phyloP scores from a whole-genome alignment of 108 stramenopile genomes.

The Discostella stelligeroides region DNA sequence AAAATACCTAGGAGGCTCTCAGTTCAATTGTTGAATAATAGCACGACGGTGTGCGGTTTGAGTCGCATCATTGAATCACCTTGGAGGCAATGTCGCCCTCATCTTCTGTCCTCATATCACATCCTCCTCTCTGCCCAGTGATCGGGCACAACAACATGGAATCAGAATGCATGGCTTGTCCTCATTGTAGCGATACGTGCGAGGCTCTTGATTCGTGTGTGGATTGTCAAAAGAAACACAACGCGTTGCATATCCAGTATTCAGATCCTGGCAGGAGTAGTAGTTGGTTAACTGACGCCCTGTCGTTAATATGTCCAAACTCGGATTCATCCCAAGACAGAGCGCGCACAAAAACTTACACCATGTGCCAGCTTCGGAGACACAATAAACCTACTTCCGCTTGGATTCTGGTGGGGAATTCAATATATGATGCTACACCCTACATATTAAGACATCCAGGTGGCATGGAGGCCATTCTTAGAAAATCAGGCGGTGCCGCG shows the following conservation, averaged over 20 bases:
- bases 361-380: conserved; percentile 63
- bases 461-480: conserved; percentile 65
- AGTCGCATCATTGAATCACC: too few relatives aligned
- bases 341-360: conserved; percentile 30
- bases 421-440: conserved; percentile 80
- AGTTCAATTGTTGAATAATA: too few relatives aligned
- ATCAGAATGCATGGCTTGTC: conserved; percentile 56
- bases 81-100: too few relatives aligned
- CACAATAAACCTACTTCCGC: conserved; percentile 69
- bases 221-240: conserved; percentile 41
- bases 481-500: conserved; percentile 59
- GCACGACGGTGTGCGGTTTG: too few relatives aligned
- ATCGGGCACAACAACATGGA: too few relatives aligned
- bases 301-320: conserved; percentile 24
- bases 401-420: conserved; percentile 79
- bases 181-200: conserved; percentile 48
- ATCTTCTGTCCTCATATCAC: too few relatives aligned
- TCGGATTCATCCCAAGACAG: conserved; percentile 7
- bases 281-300: conserved; percentile 11
- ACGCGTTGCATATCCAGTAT: conserved; percentile 14
- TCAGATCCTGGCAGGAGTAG: conserved; percentile 6
- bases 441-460: conserved; percentile 78
- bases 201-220: conserved; percentile 27
- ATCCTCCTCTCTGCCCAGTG: too few relatives aligned
- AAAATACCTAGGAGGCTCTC: too few relatives aligned